Conservation (phyloP, 371 early-diverging fungal species). For the Phascolomyces articulosus region DNA sequence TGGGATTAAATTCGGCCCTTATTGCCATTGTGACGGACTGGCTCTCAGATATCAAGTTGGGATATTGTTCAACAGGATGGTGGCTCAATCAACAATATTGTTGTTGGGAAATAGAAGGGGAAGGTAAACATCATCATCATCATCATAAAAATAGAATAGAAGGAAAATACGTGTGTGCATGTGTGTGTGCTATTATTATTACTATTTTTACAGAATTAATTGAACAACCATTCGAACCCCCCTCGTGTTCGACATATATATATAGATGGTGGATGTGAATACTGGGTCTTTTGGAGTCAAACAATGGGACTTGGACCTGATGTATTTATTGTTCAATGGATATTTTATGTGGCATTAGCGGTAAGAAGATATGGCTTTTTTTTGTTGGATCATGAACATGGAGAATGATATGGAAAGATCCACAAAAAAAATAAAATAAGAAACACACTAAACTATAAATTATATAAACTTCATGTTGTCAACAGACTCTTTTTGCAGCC, state of each 20-base stretch:
- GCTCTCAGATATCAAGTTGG: conserved; percentile 85
- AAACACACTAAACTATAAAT: too few species aligned
- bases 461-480: background rate
- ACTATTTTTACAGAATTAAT: too few species aligned
- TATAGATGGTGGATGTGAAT: conserved; percentile 45
- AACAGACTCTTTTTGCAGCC: conserved; percentile 66
- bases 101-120: conserved; percentile 82
- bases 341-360: conserved; percentile 62
- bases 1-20: conserved; percentile 82
- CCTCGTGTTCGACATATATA: too few species aligned
- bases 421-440: too few species aligned
- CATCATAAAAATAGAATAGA: background rate
- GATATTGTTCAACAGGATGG: conserved; percentile 88
- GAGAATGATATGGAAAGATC: too few species aligned
- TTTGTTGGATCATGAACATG: too few species aligned
- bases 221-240: too few species aligned
- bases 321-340: conserved; percentile 56
- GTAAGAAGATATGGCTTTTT: conserved; percentile 41
- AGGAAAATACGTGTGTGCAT: too few species aligned
- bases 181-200: too few species aligned
- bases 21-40: conserved; percentile 88
- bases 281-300: conserved; percentile 63
- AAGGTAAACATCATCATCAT: conserved; percentile 47
- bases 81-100: conserved; percentile 96
- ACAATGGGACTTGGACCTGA: conserved; percentile 41